A percentile compares a stretch with the other conserved stretches of the same genome.
phyloP scores from a whole-genome alignment of 2,329 filamentous ascomycete species.

The Sarocladium brachiariae region DNA sequence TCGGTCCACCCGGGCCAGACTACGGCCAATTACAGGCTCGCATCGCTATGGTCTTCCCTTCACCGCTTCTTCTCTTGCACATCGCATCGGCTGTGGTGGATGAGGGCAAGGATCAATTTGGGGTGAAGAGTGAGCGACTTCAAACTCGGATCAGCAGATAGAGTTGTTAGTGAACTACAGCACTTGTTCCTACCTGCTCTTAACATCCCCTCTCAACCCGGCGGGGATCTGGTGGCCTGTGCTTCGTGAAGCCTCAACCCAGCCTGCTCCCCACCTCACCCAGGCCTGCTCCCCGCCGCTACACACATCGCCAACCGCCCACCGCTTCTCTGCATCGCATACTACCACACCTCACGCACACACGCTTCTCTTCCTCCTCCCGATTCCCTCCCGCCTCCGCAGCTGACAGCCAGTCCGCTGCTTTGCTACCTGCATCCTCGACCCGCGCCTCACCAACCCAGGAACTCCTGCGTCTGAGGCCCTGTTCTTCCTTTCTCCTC shows the following conservation, averaged over 20 bases:
- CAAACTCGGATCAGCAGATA: neutral
- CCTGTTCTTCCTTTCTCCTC: neutral
- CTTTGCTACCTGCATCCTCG: neutral
- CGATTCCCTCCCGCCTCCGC: neutral
- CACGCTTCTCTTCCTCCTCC: neutral
- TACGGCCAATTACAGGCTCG: neutral
- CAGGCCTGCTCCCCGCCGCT: slow-evolving; percentile 8
- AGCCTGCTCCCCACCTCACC: slow-evolving; percentile 4
- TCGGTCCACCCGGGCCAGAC: slow-evolving; percentile 4
- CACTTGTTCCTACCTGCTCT: slow-evolving; percentile 32
- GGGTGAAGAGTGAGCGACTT: neutral
- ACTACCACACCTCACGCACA: slow-evolving; percentile 13
- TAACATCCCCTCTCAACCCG: neutral
- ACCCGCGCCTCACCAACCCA: neutral
- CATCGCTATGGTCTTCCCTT: neutral
- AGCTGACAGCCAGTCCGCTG: neutral
- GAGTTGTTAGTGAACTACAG: slow-evolving; percentile 26
- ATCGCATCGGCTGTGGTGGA: slow-evolving; percentile 4
- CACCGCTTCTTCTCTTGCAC: slow-evolving; percentile 9
- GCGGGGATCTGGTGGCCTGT: slow-evolving; percentile 3
- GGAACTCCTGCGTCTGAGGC: neutral
- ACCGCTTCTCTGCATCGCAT: neutral
- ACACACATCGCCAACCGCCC: slow-evolving; percentile 9
- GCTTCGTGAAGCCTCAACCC: slow-evolving; percentile 2
- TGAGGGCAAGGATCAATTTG: neutral